Conservation (phyloP, 495 filamentous ascomycete genomes). For the Bathelium albidoporum region DNA sequence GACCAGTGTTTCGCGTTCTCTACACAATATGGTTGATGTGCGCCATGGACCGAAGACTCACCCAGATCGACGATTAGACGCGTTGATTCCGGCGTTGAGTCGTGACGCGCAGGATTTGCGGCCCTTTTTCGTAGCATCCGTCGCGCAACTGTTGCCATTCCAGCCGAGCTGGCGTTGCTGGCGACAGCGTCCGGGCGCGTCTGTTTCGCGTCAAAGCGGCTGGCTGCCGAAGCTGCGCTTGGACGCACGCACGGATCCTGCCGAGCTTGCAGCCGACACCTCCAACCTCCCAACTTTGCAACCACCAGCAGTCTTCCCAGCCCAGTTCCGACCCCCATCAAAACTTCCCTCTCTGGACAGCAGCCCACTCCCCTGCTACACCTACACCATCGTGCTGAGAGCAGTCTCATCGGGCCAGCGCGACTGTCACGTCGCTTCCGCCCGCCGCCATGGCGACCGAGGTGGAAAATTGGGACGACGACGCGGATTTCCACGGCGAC, state of each 20-base stretch:
- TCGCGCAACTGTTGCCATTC: background rate
- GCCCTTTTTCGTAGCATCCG: background rate
- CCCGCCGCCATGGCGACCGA: constrained; percentile 12
- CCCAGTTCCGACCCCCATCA: background rate
- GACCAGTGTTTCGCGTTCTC: background rate
- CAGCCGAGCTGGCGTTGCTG: background rate
- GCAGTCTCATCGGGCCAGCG: background rate
- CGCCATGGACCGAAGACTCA: background rate
- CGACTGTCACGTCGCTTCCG: background rate
- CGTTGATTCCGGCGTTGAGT: background rate
- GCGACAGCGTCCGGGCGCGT: background rate
- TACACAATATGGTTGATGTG: background rate
- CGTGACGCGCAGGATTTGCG: background rate
- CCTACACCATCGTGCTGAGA: background rate
- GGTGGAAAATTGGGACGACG: constrained; percentile 80
- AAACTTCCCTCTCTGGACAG: background rate
- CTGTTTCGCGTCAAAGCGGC: background rate
- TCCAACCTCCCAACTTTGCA: constrained; percentile 2
- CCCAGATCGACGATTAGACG: background rate
- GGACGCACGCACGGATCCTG: background rate
- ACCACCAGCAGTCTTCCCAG: background rate
- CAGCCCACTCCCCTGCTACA: background rate
- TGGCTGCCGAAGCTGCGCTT: constrained; percentile 3
- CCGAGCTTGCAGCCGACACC: background rate
- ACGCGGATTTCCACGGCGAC: constrained; percentile 64